Conservation (phyloP, 2,329 filamentous ascomycete species). For the Calonectria fujianensis region DNA sequence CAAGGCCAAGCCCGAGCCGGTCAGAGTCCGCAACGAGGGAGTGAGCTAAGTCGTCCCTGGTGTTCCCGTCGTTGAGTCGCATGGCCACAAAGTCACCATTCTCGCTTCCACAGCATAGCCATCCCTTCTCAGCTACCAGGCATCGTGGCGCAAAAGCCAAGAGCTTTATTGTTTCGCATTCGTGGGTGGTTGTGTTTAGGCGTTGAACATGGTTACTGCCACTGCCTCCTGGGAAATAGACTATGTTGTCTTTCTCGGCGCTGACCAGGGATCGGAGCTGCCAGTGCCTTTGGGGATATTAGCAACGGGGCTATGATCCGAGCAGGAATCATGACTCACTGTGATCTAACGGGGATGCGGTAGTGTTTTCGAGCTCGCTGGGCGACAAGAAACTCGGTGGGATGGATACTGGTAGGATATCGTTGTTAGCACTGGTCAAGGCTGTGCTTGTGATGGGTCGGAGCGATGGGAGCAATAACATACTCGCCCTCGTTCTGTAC, state of each 20-base stretch:
- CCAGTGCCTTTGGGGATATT: conserved; percentile 78
- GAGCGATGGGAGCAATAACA: conserved; percentile 48
- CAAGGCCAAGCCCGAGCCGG: conserved; percentile 57
- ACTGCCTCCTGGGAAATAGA: conserved; percentile 89
- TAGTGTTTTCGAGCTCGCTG: conserved; percentile 79
- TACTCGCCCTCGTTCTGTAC: conserved; percentile 73
- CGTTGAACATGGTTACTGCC: conserved; percentile 80
- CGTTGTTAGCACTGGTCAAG: conserved; percentile 34
- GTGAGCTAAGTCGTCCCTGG: conserved; percentile 48
- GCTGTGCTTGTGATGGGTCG: conserved; percentile 8
- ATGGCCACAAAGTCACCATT: conserved; percentile 91
- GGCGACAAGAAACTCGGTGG: conserved; percentile 79
- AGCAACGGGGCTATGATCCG: conserved; percentile 45
- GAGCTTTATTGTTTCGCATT: conserved; percentile 83
- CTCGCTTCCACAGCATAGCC: conserved; percentile 93
- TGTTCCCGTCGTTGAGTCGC: conserved; percentile 70
- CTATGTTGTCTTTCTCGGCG: conserved; percentile 82
- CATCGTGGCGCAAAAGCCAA: conserved; percentile 87
- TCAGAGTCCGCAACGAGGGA: conserved; percentile 59
- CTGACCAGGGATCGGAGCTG: conserved; percentile 94
- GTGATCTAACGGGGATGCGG: conserved; percentile 78
- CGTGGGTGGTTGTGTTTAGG: conserved; percentile 80
- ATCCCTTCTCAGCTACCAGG: conserved; percentile 89
- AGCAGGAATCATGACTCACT: conserved; percentile 68
- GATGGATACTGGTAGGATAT: conserved; percentile 72